A percentile compares a stretch with the other conserved stretches of the same genome.
Evolutionary conservation across 108 stramenopile genomes (phyloP).

Genomic region (Pseudonitzschia pungens): DNA sequence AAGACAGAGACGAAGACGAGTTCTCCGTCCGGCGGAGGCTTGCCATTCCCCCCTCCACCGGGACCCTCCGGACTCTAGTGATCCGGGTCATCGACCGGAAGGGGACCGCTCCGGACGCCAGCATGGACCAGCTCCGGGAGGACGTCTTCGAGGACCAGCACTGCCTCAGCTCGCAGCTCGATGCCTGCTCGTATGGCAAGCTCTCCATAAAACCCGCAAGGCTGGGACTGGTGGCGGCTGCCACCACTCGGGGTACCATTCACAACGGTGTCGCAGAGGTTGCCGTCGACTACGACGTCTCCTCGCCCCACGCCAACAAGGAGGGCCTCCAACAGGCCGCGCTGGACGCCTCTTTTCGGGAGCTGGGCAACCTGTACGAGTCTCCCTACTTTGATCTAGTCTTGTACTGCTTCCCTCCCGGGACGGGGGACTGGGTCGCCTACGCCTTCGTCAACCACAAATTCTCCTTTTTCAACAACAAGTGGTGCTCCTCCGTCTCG

Average conservation of each 20-base stretch:
- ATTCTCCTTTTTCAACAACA: slow-evolving; percentile 47
- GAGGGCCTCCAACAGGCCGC: not conserved
- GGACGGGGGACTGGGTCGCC: slow-evolving; percentile 16
- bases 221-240: not conserved
- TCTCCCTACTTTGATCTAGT: not conserved
- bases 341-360: not conserved
- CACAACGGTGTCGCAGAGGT: not conserved
- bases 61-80: not conserved
- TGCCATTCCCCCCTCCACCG: too few relatives aligned
- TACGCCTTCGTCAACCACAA: slow-evolving; percentile 22
- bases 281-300: not conserved
- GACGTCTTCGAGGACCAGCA: not conserved
- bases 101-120: not conserved
- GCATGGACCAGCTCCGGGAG: not conserved
- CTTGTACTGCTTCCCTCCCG: not conserved
- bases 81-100: not conserved
- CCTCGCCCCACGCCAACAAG: not conserved
- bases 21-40: not conserved
- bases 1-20: not conserved
- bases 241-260: not conserved
- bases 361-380: slow-evolving; percentile 2
- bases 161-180: not conserved
- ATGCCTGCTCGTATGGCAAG: not conserved
- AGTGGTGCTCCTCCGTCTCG: slow-evolving; percentile 48
- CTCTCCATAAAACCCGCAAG: not conserved